Conservation (phyloP, 176 grass and related monocot species). For the Cenchrus fungigraminus region DNA sequence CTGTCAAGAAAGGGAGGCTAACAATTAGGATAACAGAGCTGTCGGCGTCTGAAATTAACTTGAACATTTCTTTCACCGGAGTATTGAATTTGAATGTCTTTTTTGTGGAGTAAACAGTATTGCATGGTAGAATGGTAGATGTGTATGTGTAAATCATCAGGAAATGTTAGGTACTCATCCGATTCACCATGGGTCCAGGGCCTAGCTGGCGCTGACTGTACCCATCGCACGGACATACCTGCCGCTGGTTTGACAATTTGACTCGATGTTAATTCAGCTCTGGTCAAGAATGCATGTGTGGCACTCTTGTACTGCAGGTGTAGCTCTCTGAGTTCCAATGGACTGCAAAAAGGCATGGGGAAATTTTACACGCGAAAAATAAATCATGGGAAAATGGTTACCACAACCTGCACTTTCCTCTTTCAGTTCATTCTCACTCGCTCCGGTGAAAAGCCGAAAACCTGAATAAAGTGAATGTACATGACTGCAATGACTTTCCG, state of each 20-base stretch:
- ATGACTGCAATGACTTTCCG: neutral
- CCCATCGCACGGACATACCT: conserved; percentile 8
- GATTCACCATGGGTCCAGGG: neutral
- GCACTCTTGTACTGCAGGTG: neutral
- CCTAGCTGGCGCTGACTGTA: conserved; percentile 14
- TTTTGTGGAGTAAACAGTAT: too few relatives aligned
- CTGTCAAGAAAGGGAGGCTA: neutral
- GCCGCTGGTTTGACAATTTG: neutral
- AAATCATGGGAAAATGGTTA: neutral
- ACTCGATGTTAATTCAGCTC: neutral
- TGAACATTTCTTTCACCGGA: neutral
- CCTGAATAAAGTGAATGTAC: too few relatives aligned
- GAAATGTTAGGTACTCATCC: neutral
- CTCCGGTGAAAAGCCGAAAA: neutral
- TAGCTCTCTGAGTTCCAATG: neutral
- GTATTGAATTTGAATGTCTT: too few relatives aligned
- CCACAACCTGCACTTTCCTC: neutral
- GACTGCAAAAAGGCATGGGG: neutral
- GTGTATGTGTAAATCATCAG: neutral
- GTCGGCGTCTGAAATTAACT: conserved; percentile 11
- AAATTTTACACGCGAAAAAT: too few relatives aligned
- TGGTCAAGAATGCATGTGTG: neutral
- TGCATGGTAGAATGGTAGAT: neutral
- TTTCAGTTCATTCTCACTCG: neutral
- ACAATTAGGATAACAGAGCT: neutral